These are phyloP conservation scores for Diophrys sp. DNA, from an alignment of 73 alveolate genomes.

Conservation along the genomic window DNA sequence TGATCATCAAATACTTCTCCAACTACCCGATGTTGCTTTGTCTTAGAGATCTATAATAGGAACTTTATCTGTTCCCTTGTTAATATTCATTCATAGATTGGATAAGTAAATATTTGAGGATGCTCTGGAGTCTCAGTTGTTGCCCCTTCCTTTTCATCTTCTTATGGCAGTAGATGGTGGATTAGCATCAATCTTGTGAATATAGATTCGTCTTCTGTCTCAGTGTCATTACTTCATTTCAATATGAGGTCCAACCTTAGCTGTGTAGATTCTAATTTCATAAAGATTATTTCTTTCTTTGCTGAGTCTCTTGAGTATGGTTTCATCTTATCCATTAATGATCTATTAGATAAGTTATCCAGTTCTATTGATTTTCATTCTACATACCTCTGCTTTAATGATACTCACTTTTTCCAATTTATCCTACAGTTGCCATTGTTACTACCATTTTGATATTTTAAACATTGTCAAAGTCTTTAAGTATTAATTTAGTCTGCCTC, in stretches of 20 bases:
- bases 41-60: too few species aligned
- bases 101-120: neutral
- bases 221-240: too few species aligned
- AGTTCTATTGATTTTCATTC: neutral
- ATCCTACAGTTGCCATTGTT: too few species aligned
- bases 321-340: neutral
- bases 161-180: neutral
- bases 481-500: too few species aligned
- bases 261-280: neutral
- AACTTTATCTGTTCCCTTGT: neutral
- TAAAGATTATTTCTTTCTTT: neutral
- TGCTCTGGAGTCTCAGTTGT: neutral
- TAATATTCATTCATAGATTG: neutral
- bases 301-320: neutral
- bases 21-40: too few species aligned
- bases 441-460: too few species aligned
- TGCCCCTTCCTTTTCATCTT: neutral
- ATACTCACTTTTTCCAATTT: neutral
- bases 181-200: neutral
- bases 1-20: too few species aligned
- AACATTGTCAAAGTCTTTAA: too few species aligned
- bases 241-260: neutral
- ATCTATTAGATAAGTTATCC: neutral
- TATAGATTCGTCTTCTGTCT: neutral
- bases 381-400: too few species aligned